Conservation (phyloP, 352 stramenopile species). For the Globisporangium recalcitrans region DNA sequence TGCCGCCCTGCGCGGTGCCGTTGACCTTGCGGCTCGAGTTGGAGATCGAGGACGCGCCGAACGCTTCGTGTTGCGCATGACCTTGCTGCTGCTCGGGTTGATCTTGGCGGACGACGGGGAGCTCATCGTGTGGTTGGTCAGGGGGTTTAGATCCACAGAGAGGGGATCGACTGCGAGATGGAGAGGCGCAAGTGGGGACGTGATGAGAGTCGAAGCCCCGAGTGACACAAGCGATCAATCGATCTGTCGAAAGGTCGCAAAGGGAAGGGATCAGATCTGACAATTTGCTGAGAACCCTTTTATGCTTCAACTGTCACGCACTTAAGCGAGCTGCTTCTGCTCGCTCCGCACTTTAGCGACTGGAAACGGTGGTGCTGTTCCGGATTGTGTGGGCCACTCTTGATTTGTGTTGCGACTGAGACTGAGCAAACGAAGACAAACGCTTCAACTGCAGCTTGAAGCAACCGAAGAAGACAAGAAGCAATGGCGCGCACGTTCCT, state of each 20-base stretch:
- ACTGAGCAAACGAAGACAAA: too few species aligned
- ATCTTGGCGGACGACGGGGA: slow-evolving; percentile 43
- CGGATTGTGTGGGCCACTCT: too few species aligned
- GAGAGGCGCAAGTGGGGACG: background rate
- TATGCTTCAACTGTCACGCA: too few species aligned
- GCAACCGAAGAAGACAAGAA: too few species aligned
- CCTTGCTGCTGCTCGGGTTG: slow-evolving; percentile 27
- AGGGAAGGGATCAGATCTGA: background rate
- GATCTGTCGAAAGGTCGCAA: background rate
- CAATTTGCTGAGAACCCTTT: too few species aligned
- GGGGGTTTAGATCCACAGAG: background rate
- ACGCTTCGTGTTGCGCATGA: slow-evolving; percentile 31
- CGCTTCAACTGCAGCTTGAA: too few species aligned
- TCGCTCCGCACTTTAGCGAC: too few species aligned
- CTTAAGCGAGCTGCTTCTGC: too few species aligned
- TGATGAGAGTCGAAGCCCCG: too few species aligned
- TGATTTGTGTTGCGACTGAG: too few species aligned
- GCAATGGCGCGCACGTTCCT: slow-evolving; percentile 21
- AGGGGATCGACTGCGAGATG: background rate
- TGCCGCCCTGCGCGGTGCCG: slow-evolving; percentile 27
- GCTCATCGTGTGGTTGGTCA: slow-evolving; percentile 21
- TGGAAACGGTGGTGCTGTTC: too few species aligned
- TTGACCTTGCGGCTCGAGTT: slow-evolving; percentile 67
- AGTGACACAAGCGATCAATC: too few species aligned
- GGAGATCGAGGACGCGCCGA: slow-evolving; percentile 58